Base-by-base conservation (phyloP, 441 rosid species). In the Dalechampia spathulata region DNA sequence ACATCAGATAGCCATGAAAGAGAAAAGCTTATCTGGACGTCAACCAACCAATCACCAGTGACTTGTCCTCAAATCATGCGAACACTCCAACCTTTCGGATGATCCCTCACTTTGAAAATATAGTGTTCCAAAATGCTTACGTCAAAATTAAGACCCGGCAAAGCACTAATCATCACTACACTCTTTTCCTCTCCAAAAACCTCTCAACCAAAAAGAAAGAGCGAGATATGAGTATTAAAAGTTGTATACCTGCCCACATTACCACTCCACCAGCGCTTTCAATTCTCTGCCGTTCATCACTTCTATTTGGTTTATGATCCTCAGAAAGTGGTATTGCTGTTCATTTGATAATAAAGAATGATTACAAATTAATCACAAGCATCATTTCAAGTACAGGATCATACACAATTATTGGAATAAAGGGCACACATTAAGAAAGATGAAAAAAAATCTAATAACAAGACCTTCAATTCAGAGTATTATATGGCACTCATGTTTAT, bases 241-340 rank as follows among this genome's bases (percentile, higher is more conserved):
- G 17, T 48, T 52, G 41, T 20, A 72, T 83, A 94, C 99, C 98
- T 67, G 97, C 95, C 98, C 99, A 94, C 95, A 90, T 86, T 44
- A 94, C 86, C 48, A 86, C 77, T 16, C 99, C 99, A 23, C 98
- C 95, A 57, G 99, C 95, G 60, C 57, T 90, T 83, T 94, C 98
- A 50, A 94, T 90, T 78, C 99, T 71, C 86, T 87, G 83, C 71
- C 99, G 83, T 65, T 90, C 98, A 67, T 94, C 99, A 45, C 81
- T 86, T 84, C 98, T 90, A 49, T 94, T 94, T 52, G 99, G 97
- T 67, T 94, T 94, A 67, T 90, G 99, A 76, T 94, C 99, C 75
- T 90, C 98, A 17, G 98, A 94, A 38, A 94, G 85, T 4, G 99
- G 84, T 39, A 94, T 87, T 7, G 98, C 98, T 90, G 73, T 45